Evolutionary conservation across 2,329 filamentous ascomycete genomes (phyloP), one percentile per base, ranked within the genome.

Genomic region (Chalaropsis thielavioides): DNA sequence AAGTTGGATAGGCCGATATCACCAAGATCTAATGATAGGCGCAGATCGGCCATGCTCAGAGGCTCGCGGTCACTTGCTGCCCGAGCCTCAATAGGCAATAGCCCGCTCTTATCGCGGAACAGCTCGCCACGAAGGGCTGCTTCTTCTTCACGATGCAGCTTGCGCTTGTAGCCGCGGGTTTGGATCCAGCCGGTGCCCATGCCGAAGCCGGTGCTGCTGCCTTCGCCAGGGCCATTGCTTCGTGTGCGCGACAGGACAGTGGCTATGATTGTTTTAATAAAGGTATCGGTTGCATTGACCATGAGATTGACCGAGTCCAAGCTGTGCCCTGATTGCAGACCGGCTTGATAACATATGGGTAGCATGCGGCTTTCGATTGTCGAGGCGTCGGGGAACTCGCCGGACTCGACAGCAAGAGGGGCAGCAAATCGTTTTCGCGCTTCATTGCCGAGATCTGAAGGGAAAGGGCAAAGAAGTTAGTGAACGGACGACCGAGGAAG

Each of bases 21-120:
- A 13, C 87, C 85, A 68, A 96, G 81, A 67, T 88, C 83, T 17
- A 95, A 74, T 0, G 89, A 85, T 2, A 96, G 77, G 44, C 88
- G 82, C 60, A 96, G 75, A 73, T 96, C 92, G 19, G 86, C 84
- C 76, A 92, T 87, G 15, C 85, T 85, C 0, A 96, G 75, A 0
- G 89, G 84, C 5, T 85, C 82, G 46, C 90, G 80, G 70, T 87
- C 84, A 64, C 83, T 83, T 17, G 88, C 86, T 63, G 87, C 86
- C 72, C 88, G 90, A 2, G 88, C 83, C 74, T 96, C 91, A 43
- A 91, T 77, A 0, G 92, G 92, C 5, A 96, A 76, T 35, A 95
- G 75, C 0, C 91, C 91, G 60, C 83, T 86, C 67, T 88, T 86
- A 66, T 91, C 89, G 69, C 89, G 81, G 19, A 82, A 78, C 1